Evolutionary conservation across 148 eudicot genomes (phyloP), one percentile per base, ranked within the genome.

Genomic region (Agrostemma githago): DNA sequence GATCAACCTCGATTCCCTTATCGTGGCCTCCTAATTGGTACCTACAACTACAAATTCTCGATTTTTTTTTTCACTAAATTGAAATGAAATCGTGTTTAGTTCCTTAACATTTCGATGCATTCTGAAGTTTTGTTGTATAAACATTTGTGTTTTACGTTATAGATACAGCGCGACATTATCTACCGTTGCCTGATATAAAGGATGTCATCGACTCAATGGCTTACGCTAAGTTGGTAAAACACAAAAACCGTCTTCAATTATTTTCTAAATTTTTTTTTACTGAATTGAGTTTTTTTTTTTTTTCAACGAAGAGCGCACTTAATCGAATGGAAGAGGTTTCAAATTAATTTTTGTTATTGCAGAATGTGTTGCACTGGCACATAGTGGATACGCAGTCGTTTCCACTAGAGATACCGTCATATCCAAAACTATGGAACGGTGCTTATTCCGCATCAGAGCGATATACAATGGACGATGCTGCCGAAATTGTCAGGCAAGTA

Each of bases 331-430:
- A 26, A 26, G 34, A 26, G 34, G 34, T 26, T 26, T 26, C 34
- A 26, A 26, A 26, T 26, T 26, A 26, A 26, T 62, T 62, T 64
- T 26, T 26, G 34, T 19, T 26, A 54, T 61, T 79, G 80, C 88
- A 94, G 97, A 94, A 94, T 83, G 97, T 94, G 80, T 81, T 94
- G 68, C 98, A 94, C 72, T 94, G 98, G 98, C 98, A 94, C 79
- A 92, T 94, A 51, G 96, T 94, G 71, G 97, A 92, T 76, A 21
- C 90, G 64, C 92, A 94, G 73, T 92, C 97, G 51, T 94, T 94
- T 82, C 98, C 98, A 10, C 76, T 94, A 42, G 97, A 94, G 81
- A 87, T 91, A 72, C 97, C 98, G 70, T 91, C 98, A 57, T 92
- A 81, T 78, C 98, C 97, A 46, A 88, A 83, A 76, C 81, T 92